phyloP scores from a whole-genome alignment of 2,329 filamentous ascomycete species.

The Ceratocystis papillata region DNA sequence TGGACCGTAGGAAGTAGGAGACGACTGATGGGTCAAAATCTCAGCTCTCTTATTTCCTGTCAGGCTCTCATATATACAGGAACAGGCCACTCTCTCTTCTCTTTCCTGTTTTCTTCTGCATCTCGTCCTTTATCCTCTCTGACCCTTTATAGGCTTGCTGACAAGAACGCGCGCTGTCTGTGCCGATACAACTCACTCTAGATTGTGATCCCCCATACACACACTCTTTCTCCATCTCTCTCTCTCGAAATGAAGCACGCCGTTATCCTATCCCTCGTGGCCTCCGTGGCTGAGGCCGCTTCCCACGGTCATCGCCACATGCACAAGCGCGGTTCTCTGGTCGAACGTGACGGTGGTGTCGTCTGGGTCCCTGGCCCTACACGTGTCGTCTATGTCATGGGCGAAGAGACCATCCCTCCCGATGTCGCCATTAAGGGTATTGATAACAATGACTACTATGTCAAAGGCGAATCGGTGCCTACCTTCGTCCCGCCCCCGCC shows the following conservation, averaged over 20 bases:
- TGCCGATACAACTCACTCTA: background rate
- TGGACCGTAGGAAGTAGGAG: background rate
- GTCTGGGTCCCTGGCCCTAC: constrained; percentile 51
- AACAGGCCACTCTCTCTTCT: constrained; percentile 2
- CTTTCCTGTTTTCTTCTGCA: background rate
- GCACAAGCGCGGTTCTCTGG: constrained; percentile 20
- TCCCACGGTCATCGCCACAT: constrained; percentile 23
- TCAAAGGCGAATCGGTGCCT: constrained; percentile 49
- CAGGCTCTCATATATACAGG: background rate
- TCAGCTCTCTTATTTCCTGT: background rate
- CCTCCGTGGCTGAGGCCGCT: constrained; percentile 23
- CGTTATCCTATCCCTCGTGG: constrained; percentile 21
- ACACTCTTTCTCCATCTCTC: background rate
- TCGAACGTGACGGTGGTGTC: constrained; percentile 33
- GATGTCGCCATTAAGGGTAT: constrained; percentile 62
- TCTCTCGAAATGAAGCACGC: constrained; percentile 23
- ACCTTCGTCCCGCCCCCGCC: constrained; percentile 33
- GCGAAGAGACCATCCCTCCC: constrained; percentile 47
- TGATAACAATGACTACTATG: constrained; percentile 56
- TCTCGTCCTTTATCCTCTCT: background rate
- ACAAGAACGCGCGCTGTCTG: constrained; percentile 4
- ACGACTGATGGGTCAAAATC: background rate
- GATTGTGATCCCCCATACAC: background rate
- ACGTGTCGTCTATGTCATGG: constrained; percentile 57
- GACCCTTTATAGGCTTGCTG: constrained; percentile 1